Evolutionary conservation across 768 basidiomycete genomes (phyloP), one percentile per base, ranked within the genome.

Genomic region (Cystobasidium onofrii): DNA sequence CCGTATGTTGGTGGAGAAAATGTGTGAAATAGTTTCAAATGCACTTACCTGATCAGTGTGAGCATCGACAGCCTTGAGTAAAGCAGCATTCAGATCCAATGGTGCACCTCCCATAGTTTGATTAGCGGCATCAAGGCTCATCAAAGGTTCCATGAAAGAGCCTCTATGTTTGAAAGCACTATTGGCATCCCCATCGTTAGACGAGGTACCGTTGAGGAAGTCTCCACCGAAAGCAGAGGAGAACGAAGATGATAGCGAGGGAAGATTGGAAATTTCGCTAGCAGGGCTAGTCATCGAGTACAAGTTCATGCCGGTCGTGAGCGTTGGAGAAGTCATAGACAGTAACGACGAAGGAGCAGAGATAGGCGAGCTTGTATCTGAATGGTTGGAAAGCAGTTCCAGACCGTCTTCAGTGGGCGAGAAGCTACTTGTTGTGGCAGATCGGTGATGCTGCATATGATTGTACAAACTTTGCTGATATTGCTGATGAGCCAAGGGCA

Each of bases 51-150:
- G 36, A 39, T 64, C 63, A 46, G 63, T 64, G 34, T 39, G 63
- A 64, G 63, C 63, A 39, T 64, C 63, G 9, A 34, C 63, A 39
- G 63, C 63, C 33, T 41, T 64, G 36, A 64, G 63, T 9, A 64
- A 39, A 20, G 46, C 46, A 20, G 46, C 46, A 20, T 61, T 7
- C 4, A 39, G 3, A 23, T 61, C 57, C 10, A 61, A 15, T 13
- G 57, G 36, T 23, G 10, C 2, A 4, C 17, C 36, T 18, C 36
- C 31, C 57, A 61, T 31, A 3, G 36, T n/a, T 23, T 15, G 7
- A 31, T 12, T 61, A 13, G 6, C 15, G 6, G 18, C 13, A 41
- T 44, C 27, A 12, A 60, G 29, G 41, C 25, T 55, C 52, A 60
- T 60, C 15, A 50, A 54, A 29, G 69, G 69, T 31, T 67, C 23